Percentiles rank a stretch among this genome's conserved stretches.
phyloP scores from a whole-genome alignment of 2,329 filamentous ascomycete species.

The Didymella glomerata region DNA sequence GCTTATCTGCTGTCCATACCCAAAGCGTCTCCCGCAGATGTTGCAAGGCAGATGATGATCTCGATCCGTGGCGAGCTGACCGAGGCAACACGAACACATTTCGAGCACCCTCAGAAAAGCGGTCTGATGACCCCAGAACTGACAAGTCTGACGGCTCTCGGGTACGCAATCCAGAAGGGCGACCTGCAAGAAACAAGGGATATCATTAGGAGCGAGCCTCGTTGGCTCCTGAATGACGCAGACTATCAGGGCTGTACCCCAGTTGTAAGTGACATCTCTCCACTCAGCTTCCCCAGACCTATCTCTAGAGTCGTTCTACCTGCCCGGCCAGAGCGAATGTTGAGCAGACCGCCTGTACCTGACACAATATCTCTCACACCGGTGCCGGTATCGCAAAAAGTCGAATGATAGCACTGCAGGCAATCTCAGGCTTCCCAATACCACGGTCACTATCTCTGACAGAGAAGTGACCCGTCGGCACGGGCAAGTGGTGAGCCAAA shows the following conservation, averaged over 20 bases:
- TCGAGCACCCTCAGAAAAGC: constrained; percentile 74
- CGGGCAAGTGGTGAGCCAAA: constrained; percentile 32
- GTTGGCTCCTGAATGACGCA: constrained; percentile 74
- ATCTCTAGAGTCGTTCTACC: constrained; percentile 33
- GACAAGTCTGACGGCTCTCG: constrained; percentile 76
- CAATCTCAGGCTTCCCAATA: constrained; percentile 35
- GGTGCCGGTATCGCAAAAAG: constrained; percentile 42
- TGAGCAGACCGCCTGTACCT: constrained; percentile 18
- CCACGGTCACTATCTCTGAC: constrained; percentile 39
- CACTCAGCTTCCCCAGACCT: constrained; percentile 35
- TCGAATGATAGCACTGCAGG: constrained; percentile 20
- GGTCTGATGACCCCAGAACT: constrained; percentile 62
- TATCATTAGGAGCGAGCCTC: constrained; percentile 71
- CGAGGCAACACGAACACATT: constrained; percentile 74
- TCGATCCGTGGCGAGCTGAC: constrained; percentile 88
- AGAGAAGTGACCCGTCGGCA: constrained; percentile 43
- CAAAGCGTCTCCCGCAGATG: constrained; percentile 68
- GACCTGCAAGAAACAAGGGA: constrained; percentile 71
- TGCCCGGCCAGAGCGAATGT: constrained; percentile 20
- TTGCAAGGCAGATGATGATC: constrained; percentile 74
- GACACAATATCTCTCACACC: constrained; percentile 11
- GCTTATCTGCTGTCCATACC: constrained; percentile 81
- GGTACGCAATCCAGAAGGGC: constrained; percentile 79
- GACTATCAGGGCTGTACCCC: constrained; percentile 85
- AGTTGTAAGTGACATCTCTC: constrained; percentile 51